These are phyloP conservation scores for Diplogelasinospora grovesii DNA, from an alignment of 495 filamentous ascomycete genomes.

Conservation along the genomic window DNA sequence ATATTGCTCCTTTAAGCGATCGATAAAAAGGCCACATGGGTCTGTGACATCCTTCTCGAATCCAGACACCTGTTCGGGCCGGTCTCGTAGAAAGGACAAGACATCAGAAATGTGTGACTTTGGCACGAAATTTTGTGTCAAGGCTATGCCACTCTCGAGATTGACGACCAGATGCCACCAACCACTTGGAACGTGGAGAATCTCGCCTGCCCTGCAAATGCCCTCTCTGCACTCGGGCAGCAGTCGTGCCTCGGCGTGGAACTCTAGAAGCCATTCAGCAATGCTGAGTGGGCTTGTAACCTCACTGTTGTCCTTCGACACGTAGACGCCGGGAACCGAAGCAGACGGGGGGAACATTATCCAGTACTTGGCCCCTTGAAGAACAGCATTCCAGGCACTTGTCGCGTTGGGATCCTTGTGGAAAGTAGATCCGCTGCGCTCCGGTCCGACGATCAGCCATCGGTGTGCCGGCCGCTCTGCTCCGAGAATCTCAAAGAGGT, in stretches of 20 bases:
- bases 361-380: constrained; percentile 94
- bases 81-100: constrained; percentile 75
- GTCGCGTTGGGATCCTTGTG: constrained; percentile 71
- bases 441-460: constrained; percentile 91
- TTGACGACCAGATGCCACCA: constrained; percentile 99
- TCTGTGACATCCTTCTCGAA: constrained; percentile 69
- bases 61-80: constrained; percentile 77
- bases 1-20: constrained; percentile 54
- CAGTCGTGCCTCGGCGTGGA: constrained; percentile 79
- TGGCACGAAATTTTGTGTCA: constrained; percentile 96
- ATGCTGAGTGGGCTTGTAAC: constrained; percentile 93
- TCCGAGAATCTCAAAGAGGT: constrained; percentile 79
- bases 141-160: constrained; percentile 70
- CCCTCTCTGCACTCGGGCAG: constrained; percentile 80
- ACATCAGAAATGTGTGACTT: constrained; percentile 65
- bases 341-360: constrained; percentile 72
- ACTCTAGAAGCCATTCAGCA: constrained; percentile 88
- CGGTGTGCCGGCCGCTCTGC: constrained; percentile 75
- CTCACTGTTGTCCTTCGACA: constrained; percentile 87
- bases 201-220: constrained; percentile 79
- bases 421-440: constrained; percentile 87
- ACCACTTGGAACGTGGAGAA: constrained; percentile 83
- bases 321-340: constrained; percentile 75
- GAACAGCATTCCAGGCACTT: constrained; percentile 93
- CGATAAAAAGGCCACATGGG: constrained; percentile 70